These are phyloP conservation scores for Thalassiosira exigua DNA, from an alignment of 352 stramenopile species.

Conservation along the genomic window DNA sequence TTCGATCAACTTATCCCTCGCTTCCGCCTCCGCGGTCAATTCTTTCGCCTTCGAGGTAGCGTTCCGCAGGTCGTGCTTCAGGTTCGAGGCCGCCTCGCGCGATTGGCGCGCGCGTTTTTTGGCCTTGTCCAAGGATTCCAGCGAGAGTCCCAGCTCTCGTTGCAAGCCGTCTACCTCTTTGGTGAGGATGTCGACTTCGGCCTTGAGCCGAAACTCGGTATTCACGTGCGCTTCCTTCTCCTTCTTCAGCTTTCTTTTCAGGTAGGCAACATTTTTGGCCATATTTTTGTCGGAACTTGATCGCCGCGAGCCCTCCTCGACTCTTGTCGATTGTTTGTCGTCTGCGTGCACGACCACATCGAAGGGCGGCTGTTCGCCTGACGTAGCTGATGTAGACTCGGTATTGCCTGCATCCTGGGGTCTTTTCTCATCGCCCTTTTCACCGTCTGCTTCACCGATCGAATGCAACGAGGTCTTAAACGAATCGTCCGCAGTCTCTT, in stretches of 20 bases:
- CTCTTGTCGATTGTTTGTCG: conserved; percentile 21
- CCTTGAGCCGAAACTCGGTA: conserved; percentile 49
- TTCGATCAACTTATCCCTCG: too few species aligned
- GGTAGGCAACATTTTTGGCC: conserved; percentile 3
- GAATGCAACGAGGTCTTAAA: conserved; percentile 6
- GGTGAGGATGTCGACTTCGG: conserved; percentile 50
- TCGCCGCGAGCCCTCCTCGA: not conserved
- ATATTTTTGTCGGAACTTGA: conserved; percentile 1
- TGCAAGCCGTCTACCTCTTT: conserved; percentile 45
- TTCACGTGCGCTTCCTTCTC: conserved; percentile 28
- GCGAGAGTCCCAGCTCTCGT: conserved; percentile 32
- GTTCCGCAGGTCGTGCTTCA: too few species aligned
- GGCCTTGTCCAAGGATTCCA: conserved; percentile 31
- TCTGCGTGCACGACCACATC: too few species aligned
- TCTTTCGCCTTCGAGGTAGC: too few species aligned
- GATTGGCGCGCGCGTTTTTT: conserved; percentile 28
- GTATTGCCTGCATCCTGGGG: too few species aligned
- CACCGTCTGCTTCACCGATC: too few species aligned
- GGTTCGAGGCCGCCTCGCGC: conserved; percentile 21
- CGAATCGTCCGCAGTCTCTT: not conserved
- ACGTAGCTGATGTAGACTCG: too few species aligned
- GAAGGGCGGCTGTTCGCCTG: too few species aligned
- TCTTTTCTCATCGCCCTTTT: too few species aligned
- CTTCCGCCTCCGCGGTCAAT: too few species aligned
- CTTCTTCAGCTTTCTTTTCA: conserved; percentile 40